phyloP scores from a whole-genome alignment of 345 rosid genomes.

The Gossypium rotundifolium region DNA sequence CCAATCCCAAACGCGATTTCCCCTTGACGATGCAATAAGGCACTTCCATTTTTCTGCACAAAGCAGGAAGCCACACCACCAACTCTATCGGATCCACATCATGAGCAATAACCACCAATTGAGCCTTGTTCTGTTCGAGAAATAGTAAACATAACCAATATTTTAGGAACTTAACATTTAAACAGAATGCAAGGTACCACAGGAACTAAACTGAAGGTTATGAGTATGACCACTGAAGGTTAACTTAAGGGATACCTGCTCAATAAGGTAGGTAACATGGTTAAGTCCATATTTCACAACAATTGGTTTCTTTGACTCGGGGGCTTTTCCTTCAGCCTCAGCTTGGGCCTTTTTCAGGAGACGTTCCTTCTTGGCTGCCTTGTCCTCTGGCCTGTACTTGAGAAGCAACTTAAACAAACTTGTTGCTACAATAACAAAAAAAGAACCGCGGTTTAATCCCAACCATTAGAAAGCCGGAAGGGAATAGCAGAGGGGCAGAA shows the following conservation, averaged over 20 bases:
- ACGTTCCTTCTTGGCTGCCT: constrained; percentile 36
- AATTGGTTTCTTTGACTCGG: constrained; percentile 58
- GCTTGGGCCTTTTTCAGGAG: constrained; percentile 52
- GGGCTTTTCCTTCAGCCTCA: constrained; percentile 54
- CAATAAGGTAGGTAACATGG: constrained; percentile 68
- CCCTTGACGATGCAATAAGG: constrained; percentile 83
- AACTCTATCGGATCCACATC: constrained; percentile 85
- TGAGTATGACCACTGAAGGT: neutral
- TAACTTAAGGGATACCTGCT: constrained; percentile 35
- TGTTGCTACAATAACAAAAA: constrained; percentile 31
- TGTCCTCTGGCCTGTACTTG: constrained; percentile 28
- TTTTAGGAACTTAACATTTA: neutral
- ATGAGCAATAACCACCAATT: constrained; percentile 70
- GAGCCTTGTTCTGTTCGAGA: constrained; percentile 55
- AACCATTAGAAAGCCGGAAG: neutral
- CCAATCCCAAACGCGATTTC: constrained; percentile 70
- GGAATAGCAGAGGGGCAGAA: neutral
- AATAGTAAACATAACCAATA: neutral
- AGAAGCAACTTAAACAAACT: constrained; percentile 58
- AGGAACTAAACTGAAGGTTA: neutral
- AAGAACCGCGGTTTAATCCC: neutral
- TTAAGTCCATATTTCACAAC: constrained; percentile 70
- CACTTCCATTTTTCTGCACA: constrained; percentile 81
- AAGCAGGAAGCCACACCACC: constrained; percentile 84
- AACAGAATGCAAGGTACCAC: neutral